Evolutionary conservation across 2,329 filamentous ascomycete genomes (phyloP), one percentile per base, ranked within the genome.

Genomic region (Elsinoe australis): DNA sequence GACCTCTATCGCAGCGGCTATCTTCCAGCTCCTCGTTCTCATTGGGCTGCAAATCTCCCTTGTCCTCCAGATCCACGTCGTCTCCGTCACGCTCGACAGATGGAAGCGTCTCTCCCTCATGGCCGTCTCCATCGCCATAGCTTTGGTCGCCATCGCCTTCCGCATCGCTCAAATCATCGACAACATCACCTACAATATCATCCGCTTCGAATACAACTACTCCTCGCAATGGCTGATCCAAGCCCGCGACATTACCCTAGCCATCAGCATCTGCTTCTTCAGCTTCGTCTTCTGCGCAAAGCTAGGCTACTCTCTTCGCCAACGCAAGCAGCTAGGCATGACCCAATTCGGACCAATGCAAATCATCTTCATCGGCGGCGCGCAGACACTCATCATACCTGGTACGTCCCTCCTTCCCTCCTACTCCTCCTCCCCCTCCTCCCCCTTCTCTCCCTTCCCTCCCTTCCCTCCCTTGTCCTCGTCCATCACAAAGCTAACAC

Each of bases 301-400:
- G 62, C 69, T 85, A 3, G 74, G 72, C 5, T 67, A 71, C 53
- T 78, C 78, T 5, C 72, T 84, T 26, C 60, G 68, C 6, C 67
- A 75, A 53, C 73, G 81, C 17, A 71, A 68, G 48, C 68, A 67
- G 55, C 65, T 83, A 51, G 77, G 78, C 1, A 67, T 82, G 57
- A 71, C 67, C 49, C 72, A 77, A 48, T 82, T 81, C 57, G 78
- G 78, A 7, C 76, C 78, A 1, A 78, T 84, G 71, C 77, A 81
- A 55, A 73, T 81, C 49, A 76, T 84, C 52, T 81, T 81, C 60
- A 73, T 83, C 56, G 82, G 83, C 73, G 76, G 78, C 39, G 79
- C 76, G 52, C 80, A 83, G 63, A 83, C 80, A 1, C 71, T 85
- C 70, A 58, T 80, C 26, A 68, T 83, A 52, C 81, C 81, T 59